Percentiles rank a stretch among this genome's conserved stretches.
Conservation (phyloP, 2,329 filamentous ascomycete genomes). For the Alternaria sp. region DNA sequence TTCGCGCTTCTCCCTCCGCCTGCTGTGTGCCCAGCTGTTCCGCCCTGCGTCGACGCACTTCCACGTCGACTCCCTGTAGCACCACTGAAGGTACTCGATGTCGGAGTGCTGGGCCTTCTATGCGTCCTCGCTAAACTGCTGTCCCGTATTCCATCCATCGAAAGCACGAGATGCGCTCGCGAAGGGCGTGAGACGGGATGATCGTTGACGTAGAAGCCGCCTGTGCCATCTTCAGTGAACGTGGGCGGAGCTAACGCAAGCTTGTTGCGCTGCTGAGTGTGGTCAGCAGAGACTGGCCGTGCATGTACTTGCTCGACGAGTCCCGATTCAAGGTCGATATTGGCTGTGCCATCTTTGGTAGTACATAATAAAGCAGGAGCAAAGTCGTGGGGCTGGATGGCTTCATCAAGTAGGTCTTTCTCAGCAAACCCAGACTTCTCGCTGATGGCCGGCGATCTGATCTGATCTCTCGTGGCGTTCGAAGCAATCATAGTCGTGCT, state of each 20-base stretch:
- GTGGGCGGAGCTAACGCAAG: constrained; percentile 1
- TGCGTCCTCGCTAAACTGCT: constrained; percentile 22
- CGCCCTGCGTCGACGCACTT: constrained; percentile 8
- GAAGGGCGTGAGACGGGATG: constrained; percentile 25
- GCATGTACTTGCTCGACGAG: constrained; percentile 1
- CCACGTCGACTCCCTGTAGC: neutral
- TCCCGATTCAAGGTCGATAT: constrained; percentile 25
- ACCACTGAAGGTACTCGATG: constrained; percentile 14
- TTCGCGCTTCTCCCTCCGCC: constrained; percentile 39
- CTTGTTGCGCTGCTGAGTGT: constrained; percentile 8
- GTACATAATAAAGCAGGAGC: constrained; percentile 14
- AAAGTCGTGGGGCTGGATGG: constrained; percentile 30
- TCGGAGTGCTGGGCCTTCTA: constrained; percentile 18
- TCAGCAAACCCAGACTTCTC: constrained; percentile 21
- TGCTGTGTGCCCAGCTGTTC: constrained; percentile 1
- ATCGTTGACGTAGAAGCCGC: constrained; percentile 28
- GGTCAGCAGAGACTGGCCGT: constrained; percentile 16
- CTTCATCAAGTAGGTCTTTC: constrained; percentile 18
- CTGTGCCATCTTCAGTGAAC: constrained; percentile 26
- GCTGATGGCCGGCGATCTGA: constrained; percentile 15
- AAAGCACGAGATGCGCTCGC: constrained; percentile 18
- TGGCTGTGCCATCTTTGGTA: constrained; percentile 4
- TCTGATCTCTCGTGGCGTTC: constrained; percentile 16
- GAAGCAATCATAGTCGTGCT: constrained; percentile 28
- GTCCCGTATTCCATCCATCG: constrained; percentile 20